A percentile compares a stretch with the other conserved stretches of the same genome.
Evolutionary conservation across 257 asterid genomes (phyloP).

Genomic region (Fraxinus excelsior): DNA sequence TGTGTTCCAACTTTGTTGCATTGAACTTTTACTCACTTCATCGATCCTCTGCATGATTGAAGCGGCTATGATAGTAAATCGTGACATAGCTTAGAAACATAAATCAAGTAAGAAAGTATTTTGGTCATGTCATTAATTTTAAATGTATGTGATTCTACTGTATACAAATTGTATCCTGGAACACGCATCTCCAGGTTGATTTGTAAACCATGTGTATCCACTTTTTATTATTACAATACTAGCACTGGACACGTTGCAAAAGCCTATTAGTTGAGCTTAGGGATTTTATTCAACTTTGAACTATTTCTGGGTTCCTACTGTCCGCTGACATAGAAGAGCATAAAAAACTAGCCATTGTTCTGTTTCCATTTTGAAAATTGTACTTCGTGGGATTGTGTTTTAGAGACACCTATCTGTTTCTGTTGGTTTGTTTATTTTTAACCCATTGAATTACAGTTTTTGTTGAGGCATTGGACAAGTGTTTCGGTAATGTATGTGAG

Average conservation of each 20-base stretch:
- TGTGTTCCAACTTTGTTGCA: too few species aligned
- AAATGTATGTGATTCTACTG: not conserved
- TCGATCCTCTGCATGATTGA: too few species aligned
- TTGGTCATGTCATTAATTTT: too few species aligned
- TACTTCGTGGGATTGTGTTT: slow-evolving; percentile 11
- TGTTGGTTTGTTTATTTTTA: slow-evolving; percentile 9
- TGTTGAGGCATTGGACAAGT: slow-evolving; percentile 91
- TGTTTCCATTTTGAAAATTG: not conserved
- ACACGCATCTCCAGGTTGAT: not conserved
- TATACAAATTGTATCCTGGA: not conserved
- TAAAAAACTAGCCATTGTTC: not conserved
- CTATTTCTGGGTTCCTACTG: not conserved
- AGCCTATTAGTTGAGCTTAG: not conserved
- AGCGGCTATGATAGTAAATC: not conserved
- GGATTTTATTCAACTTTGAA: not conserved
- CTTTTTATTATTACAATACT: not conserved
- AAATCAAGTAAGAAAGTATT: not conserved
- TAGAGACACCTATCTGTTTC: not conserved
- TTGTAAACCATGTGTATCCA: not conserved
- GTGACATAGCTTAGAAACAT: slow-evolving; percentile 10
- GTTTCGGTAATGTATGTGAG: slow-evolving; percentile 91
- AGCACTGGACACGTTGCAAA: not conserved
- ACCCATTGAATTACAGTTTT: slow-evolving; percentile 58
- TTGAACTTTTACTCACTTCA: too few species aligned
- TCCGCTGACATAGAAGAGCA: not conserved